These are phyloP conservation scores for Ilex aquifolium DNA, from an alignment of 257 asterid genomes.

Conservation along the genomic window DNA sequence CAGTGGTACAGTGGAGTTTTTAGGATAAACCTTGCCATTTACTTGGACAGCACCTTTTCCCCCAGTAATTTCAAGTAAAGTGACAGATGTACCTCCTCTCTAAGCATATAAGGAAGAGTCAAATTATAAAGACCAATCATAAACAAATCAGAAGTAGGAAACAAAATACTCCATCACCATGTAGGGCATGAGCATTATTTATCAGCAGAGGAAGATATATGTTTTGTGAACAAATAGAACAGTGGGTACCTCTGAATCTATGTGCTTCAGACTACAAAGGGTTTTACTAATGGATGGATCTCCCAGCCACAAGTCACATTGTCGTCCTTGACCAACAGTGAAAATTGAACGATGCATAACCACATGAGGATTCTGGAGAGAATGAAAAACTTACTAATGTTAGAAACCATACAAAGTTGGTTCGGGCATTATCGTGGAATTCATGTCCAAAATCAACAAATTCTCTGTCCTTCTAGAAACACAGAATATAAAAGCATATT, in stretches of 20 bases:
- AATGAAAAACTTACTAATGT: constrained; percentile 2
- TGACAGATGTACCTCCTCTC: constrained; percentile 49
- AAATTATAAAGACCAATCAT: not conserved
- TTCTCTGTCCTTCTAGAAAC: too few species aligned
- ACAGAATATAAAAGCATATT: too few species aligned
- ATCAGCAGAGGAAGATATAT: constrained; percentile 8
- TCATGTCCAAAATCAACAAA: too few species aligned
- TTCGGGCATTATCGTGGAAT: too few species aligned
- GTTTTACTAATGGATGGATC: constrained; percentile 60
- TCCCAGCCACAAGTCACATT: constrained; percentile 60
- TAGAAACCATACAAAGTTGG: not conserved
- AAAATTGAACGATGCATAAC: constrained; percentile 44
- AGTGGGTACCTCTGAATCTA: constrained; percentile 52
- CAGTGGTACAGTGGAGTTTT: constrained; percentile 60
- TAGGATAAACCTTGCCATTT: constrained; percentile 60
- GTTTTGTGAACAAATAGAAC: constrained; percentile 1
- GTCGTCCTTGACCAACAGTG: constrained; percentile 46
- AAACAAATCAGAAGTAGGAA: constrained; percentile 14
- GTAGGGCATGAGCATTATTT: not conserved
- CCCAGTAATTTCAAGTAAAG: constrained; percentile 76
- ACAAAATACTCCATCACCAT: constrained; percentile 3
- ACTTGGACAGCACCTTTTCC: constrained; percentile 76
- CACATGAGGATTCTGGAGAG: constrained; percentile 68
- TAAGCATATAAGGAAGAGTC: constrained; percentile 15
- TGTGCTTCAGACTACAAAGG: constrained; percentile 69